Percentiles rank a stretch among this genome's conserved stretches.
Conservation (phyloP, 2,329 filamentous ascomycete genomes). For the Xylaria arbuscula region DNA sequence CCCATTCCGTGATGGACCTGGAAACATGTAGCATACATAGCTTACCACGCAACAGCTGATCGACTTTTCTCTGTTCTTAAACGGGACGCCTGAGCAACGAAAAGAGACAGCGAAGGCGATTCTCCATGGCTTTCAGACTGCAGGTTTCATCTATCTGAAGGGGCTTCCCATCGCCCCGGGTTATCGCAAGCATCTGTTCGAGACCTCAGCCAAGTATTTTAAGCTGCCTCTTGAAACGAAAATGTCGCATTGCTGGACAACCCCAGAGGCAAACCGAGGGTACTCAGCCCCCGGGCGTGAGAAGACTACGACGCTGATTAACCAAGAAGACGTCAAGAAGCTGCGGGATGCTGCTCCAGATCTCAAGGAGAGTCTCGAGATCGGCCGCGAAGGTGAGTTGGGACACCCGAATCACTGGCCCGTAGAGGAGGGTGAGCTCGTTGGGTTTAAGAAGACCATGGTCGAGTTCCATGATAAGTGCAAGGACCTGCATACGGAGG, state of each 20-base stretch:
- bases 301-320: conserved; percentile 71
- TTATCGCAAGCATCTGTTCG: conserved; percentile 71
- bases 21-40: conserved; percentile 24
- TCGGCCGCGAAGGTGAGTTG: conserved; percentile 68
- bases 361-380: conserved; percentile 74
- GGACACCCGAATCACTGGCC: conserved; percentile 84
- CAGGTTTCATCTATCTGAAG: conserved; percentile 89
- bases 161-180: conserved; percentile 77
- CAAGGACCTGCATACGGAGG: conserved; percentile 76
- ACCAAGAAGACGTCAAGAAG: conserved; percentile 66
- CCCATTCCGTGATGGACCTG: neutral
- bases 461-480: conserved; percentile 78
- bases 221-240: conserved; percentile 70
- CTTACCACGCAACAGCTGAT: conserved; percentile 68
- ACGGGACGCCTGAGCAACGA: conserved; percentile 69
- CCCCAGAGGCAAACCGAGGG: conserved; percentile 77
- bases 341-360: conserved; percentile 70
- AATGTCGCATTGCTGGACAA: conserved; percentile 75
- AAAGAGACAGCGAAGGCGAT: conserved; percentile 75
- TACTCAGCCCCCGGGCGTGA: conserved; percentile 77
- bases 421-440: conserved; percentile 60
- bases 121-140: conserved; percentile 82
- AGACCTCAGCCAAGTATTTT: conserved; percentile 78
- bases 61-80: conserved; percentile 79
- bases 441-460: conserved; percentile 78